These are phyloP conservation scores for Ustilago esculenta DNA, from an alignment of 1,284 basidiomycete species.

Conservation along the genomic window DNA sequence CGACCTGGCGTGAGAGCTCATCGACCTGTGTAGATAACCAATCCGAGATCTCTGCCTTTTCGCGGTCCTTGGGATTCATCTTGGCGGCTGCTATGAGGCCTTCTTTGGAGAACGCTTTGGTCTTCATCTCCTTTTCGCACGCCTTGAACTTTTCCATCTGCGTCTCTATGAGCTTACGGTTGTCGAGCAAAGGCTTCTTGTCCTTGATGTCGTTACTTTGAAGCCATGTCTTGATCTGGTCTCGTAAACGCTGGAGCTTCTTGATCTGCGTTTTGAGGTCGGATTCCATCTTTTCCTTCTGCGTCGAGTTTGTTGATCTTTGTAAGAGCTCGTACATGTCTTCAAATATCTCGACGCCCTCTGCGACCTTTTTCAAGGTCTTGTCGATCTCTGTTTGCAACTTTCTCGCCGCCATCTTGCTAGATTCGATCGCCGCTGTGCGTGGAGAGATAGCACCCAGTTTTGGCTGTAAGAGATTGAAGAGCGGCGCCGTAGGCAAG, in stretches of 20 bases:
- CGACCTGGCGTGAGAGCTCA: constrained; percentile 90
- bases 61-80: constrained; percentile 95
- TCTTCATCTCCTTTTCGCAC: constrained; percentile 99
- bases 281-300: constrained; percentile 67
- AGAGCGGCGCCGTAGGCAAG: not conserved
- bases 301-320: constrained; percentile 61
- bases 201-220: constrained; percentile 99
- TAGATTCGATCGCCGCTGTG: constrained; percentile 12
- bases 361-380: constrained; percentile 65
- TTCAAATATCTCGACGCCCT: constrained; percentile 67
- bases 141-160: constrained; percentile 99
- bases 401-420: constrained; percentile 65
- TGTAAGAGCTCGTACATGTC: constrained; percentile 66
- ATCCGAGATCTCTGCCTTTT: constrained; percentile 87
- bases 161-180: constrained; percentile 94
- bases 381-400: constrained; percentile 66
- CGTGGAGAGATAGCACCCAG: constrained; percentile 8
- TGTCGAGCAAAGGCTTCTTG: constrained; percentile 91
- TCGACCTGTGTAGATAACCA: constrained; percentile 74
- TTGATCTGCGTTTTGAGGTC: constrained; percentile 72
- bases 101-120: constrained; percentile 99
- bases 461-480: not conserved
- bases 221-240: constrained; percentile 99
- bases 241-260: constrained; percentile 95
- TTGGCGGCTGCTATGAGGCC: constrained; percentile 92